Evolutionary conservation across 306 rosid species (phyloP), one percentile per base, ranked within the genome.

Genomic region (Erythrophleum fordii): DNA sequence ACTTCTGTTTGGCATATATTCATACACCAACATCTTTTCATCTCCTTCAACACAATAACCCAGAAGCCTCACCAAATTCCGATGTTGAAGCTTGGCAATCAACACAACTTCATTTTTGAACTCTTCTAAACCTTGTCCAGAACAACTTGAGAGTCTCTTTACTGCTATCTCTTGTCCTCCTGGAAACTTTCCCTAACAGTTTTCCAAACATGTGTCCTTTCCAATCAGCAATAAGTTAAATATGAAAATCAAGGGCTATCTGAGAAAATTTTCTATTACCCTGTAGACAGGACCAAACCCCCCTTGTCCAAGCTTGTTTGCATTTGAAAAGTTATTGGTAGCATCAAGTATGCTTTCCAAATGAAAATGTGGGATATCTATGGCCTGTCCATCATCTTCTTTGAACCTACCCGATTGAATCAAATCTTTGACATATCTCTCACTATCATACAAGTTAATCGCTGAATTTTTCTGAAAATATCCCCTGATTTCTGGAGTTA

Each of bases 21-120:
- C 95, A 80, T 92, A 90, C 41, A 92, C 48, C 77, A 92, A 80
- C 86, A 92, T 90, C 86, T 88, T 92, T 80, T 93, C 94, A 52
- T 93, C 94, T 86, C 92, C 93, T 87, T 89, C 91, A 48, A 90
- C 60, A 75, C 94, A 93, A 64, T 88, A 93, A 7, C 97, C 97
- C 72, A 88, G 79, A 80, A 93, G 97, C 73, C 94, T 79, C 69
- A 93, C 97, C 11, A 93, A 85, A 71, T 93, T 93, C 39, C 97
- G 79, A 78, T 93, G 94, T 78, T 91, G 97, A 78, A 93, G 97
- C 69, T 89, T 91, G 42, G 97, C 94, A 13, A 93, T 91, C 84
- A 91, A 79, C 51, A 93, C 72, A 80, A 93, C 97, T 80, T 93
- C 97, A 72, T 93, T 93, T 61, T 87, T 90, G 68, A 93, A 91